Evolutionary conservation across 306 rosid genomes (phyloP).

Genomic region (Corylus avellana): DNA sequence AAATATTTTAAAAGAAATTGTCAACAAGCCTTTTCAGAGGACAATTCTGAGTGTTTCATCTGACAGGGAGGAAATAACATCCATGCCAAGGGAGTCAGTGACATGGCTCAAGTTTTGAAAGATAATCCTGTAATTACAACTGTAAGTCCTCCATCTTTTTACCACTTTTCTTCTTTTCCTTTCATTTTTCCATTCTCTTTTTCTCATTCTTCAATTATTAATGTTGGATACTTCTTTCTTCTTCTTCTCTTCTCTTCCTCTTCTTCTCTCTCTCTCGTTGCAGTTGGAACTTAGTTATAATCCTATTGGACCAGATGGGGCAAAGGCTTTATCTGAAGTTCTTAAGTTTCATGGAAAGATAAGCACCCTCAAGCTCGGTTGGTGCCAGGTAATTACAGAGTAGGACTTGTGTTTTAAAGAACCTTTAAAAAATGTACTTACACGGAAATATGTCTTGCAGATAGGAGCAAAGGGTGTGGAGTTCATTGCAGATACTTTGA

Average conservation of each 20-base stretch:
- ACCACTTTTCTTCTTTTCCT: slow-evolving; percentile 13
- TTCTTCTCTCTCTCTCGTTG: background rate
- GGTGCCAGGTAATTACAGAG: slow-evolving; percentile 82
- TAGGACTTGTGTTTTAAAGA: background rate
- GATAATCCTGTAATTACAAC: slow-evolving; percentile 78
- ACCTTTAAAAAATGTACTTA: slow-evolving; percentile 3
- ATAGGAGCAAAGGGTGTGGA: slow-evolving; percentile 95
- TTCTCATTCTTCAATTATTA: slow-evolving; percentile 10
- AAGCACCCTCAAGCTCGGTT: slow-evolving; percentile 89
- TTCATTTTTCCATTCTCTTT: slow-evolving; percentile 9
- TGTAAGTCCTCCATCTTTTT: slow-evolving; percentile 44
- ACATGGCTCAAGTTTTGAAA: slow-evolving; percentile 75
- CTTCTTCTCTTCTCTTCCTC: background rate
- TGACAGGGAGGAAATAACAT: slow-evolving; percentile 94
- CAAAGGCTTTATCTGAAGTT: slow-evolving; percentile 83
- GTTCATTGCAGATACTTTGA: slow-evolving; percentile 81
- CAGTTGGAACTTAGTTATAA: slow-evolving; percentile 94
- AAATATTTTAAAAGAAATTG: background rate
- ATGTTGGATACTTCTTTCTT: slow-evolving; percentile 3
- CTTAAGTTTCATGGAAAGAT: slow-evolving; percentile 86
- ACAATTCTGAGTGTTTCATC: slow-evolving; percentile 32
- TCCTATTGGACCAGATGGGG: slow-evolving; percentile 98
- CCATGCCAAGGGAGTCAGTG: slow-evolving; percentile 63
- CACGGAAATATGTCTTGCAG: slow-evolving; percentile 41
- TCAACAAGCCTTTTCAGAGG: slow-evolving; percentile 8